Evolutionary conservation across 169 alveolate genomes (phyloP), one percentile per base, ranked within the genome.

Genomic region (Plasmodium coatneyi): DNA sequence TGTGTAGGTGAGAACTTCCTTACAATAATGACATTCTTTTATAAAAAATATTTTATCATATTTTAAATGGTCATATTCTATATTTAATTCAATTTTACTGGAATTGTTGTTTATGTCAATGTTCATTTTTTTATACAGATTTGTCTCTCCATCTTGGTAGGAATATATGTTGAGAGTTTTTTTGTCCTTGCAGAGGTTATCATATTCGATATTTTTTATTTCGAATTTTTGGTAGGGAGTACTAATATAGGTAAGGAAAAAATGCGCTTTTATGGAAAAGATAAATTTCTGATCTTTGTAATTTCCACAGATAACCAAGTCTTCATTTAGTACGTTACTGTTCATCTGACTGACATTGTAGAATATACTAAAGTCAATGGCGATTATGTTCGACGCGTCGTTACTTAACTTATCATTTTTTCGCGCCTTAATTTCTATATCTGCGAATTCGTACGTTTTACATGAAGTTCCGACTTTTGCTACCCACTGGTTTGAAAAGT

Each of bases 241-340:
- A 14, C 16, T 70, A n/a, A 79, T 52, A 25, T 89, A 89, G 60
- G 54, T 46, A 16, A 80, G 14, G 90, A 89, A 89, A n/a, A 41
- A 60, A 89, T 89, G 83, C 22, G 56, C 71, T 89, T 89, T 74
- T 52, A 89, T 80, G 72, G 16, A 32, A 89, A 89, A 14, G 19
- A 0, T 43, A 89, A 89, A 79, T 54, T 52, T 36, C 25, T 89
- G 94, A 46, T 89, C 82, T 32, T 32, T 34, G 72, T 78, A 78
- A 80, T 89, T 89, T 89, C 94, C 94, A 46, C 94, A 89, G 34
- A 56, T 80, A 80, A 71, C 22, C 32, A 89, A 79, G 82, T 89
- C 90, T 36, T 32, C 46, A 80, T 89, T 89, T 30, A 89, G 82
- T 56, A 89, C 28, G 41, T 66, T 79, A 9, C 19, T 66, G 82